Conservation (phyloP, 805 yeast genomes). For the Schwanniomyces yamadae region DNA sequence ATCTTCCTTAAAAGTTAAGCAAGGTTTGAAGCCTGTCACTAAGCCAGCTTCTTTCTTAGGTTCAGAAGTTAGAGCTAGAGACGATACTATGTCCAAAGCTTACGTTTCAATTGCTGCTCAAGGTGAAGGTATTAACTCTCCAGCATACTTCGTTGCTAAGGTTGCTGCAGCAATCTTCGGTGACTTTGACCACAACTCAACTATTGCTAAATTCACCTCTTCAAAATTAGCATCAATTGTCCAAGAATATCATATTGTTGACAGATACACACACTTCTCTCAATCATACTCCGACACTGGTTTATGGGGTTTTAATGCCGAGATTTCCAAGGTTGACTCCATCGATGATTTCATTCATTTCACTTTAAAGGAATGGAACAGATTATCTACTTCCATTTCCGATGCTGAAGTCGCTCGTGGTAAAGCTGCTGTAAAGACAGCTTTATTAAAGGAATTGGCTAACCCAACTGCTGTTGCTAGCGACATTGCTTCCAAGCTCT, state of each 20-base stretch:
- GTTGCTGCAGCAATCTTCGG: conserved; percentile 67
- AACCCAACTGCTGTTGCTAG: conserved; percentile 52
- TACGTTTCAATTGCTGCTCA: conserved; percentile 73
- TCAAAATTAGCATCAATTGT: conserved; percentile 70
- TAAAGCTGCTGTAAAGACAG: conserved; percentile 67
- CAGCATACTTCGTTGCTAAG: conserved; percentile 66
- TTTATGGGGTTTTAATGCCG: conserved; percentile 79
- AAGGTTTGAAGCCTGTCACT: conserved; percentile 49
- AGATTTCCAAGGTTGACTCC: conserved; percentile 54
- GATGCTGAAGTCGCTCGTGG: conserved; percentile 79
- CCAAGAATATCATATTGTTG: conserved; percentile 70
- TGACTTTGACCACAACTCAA: conserved; percentile 52
- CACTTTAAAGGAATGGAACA: conserved; percentile 83
- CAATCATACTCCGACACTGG: conserved; percentile 73
- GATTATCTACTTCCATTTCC: conserved; percentile 71
- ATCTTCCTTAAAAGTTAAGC: conserved; percentile 42
- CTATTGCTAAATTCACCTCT: conserved; percentile 52
- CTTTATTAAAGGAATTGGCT: conserved; percentile 50
- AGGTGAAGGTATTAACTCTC: conserved; percentile 65
- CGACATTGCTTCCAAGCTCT: conserved; percentile 58
- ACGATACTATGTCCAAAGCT: conserved; percentile 80
- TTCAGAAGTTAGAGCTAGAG: conserved; percentile 85
- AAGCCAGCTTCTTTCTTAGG: conserved; percentile 71
- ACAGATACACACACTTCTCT: conserved; percentile 70
- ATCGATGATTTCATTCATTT: conserved; percentile 81